Evolutionary conservation across 2,329 filamentous ascomycete species (phyloP), one percentile per base, ranked within the genome.

Genomic region (Aureobasidium sp.): DNA sequence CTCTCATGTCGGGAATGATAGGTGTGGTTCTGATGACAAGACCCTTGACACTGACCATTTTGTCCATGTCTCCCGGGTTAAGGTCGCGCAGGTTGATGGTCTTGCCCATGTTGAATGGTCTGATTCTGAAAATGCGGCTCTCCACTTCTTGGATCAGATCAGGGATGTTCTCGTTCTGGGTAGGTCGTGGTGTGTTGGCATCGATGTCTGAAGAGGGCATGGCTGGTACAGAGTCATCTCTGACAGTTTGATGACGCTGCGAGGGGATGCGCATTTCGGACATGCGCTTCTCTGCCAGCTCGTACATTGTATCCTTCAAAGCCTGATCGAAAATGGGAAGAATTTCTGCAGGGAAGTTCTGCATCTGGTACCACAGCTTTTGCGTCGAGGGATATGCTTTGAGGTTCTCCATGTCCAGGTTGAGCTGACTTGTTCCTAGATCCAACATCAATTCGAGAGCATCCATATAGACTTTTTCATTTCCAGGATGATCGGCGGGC

Each of bases 1-100:
- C 90, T 77, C 95, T 97, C 95, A 99, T 99, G 70, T 99, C 94
- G 0, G 94, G 94, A 66, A 99, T 97, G 67, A 99, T 90, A 0
- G 94, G 91, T 0, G 94, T 97, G 3, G 94, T 89, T 65, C 94
- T 87, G 70, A 99, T 99, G 64, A 99, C 94, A 17, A 99, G 82
- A 50, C 94, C 94, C 76, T 97, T 99, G 76, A 99, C 87, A 67
- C 88, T 90, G 67, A 99, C 88, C 67, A 99, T 84, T 72, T 95
- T 95, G 76, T 99, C 95, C 84, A 97, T 96, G 71, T 97, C 91
- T 62, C 89, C 89, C 5, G 94, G 94, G 72, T 99, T 96, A 39
- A 99, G 82, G 65, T 97, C 94, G 76, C 94, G 86, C 78, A 99
- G 82, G 69, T 99, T 99, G 67, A 92, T 90, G 0, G 87, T 87